phyloP scores from a whole-genome alignment of 2,329 filamentous ascomycete species.

The Dactylonectria macrodidyma region DNA sequence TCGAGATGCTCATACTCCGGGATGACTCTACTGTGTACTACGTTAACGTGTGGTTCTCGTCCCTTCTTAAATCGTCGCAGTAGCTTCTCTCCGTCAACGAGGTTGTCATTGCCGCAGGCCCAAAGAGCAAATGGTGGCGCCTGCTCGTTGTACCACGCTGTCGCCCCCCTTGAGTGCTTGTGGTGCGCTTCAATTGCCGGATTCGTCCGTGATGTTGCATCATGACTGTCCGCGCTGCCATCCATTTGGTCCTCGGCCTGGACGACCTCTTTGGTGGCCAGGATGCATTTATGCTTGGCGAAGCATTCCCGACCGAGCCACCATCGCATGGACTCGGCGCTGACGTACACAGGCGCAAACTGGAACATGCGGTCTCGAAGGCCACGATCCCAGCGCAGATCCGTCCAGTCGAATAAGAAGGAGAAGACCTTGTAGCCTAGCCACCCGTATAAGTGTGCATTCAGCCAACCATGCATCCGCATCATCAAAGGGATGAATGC shows the following conservation, averaged over 20 bases:
- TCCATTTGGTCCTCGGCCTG: slow-evolving; percentile 74
- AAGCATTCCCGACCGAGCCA: slow-evolving; percentile 94
- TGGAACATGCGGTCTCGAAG: slow-evolving; percentile 89
- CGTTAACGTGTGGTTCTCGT: slow-evolving; percentile 83
- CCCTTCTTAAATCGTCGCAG: slow-evolving; percentile 82
- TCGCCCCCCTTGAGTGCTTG: slow-evolving; percentile 63
- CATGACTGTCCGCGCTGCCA: slow-evolving; percentile 53
- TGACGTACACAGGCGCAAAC: slow-evolving; percentile 92
- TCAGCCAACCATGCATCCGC: slow-evolving; percentile 79
- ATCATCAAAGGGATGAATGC: slow-evolving; percentile 96
- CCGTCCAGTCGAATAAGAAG: slow-evolving; percentile 91
- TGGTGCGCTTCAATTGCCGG: slow-evolving; percentile 52
- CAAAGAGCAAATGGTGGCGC: slow-evolving; percentile 90
- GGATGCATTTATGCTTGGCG: slow-evolving; percentile 83
- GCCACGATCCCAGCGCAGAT: slow-evolving; percentile 86
- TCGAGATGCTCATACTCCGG: slow-evolving; percentile 94
- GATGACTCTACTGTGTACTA: slow-evolving; percentile 88
- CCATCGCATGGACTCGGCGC: slow-evolving; percentile 93
- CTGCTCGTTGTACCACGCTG: slow-evolving; percentile 86
- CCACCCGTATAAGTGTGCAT: slow-evolving; percentile 79
- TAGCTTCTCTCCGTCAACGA: slow-evolving; percentile 86
- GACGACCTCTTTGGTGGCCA: slow-evolving; percentile 82
- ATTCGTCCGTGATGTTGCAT: slow-evolving; percentile 41
- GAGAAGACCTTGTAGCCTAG: slow-evolving; percentile 92
- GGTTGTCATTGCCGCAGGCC: slow-evolving; percentile 85